phyloP scores from a whole-genome alignment of 179 eudicot species.

The Nepenthes alata region DNA sequence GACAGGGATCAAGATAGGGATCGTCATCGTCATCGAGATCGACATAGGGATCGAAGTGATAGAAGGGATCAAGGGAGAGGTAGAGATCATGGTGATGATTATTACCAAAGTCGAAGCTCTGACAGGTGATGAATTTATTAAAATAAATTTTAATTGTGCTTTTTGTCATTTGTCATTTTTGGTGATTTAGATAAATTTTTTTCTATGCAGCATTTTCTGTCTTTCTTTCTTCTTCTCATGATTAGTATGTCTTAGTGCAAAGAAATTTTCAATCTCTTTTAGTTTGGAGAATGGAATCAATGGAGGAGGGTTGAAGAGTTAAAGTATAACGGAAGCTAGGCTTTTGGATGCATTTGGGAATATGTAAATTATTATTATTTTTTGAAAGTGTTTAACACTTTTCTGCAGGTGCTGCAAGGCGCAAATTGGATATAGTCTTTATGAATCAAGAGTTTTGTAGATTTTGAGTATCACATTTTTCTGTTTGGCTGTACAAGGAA shows the following conservation, averaged over 20 bases:
- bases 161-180: neutral
- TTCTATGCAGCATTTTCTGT: too few relatives aligned
- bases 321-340: too few relatives aligned
- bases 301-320: neutral
- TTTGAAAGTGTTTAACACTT: too few relatives aligned
- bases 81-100: constrained; percentile 48
- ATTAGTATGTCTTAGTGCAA: neutral
- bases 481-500: too few relatives aligned
- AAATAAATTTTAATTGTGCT: neutral
- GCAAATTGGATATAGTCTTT: too few relatives aligned
- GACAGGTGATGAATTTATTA: constrained; percentile 23
- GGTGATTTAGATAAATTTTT: neutral
- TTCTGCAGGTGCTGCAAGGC: too few relatives aligned
- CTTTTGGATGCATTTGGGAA: too few relatives aligned
- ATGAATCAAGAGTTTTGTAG: too few relatives aligned
- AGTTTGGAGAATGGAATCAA: neutral
- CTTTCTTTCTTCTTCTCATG: too few relatives aligned
- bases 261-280: neutral
- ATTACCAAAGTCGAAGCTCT: constrained; percentile 45
- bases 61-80: constrained; percentile 25
- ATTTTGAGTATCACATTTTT: too few relatives aligned
- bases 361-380: too few relatives aligned
- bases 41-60: constrained; percentile 16
- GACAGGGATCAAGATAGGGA: constrained; percentile 18
- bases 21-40: constrained; percentile 36